Base-by-base conservation (phyloP, 768 basidiomycete genomes). In the Mycena kentingensis region DNA sequence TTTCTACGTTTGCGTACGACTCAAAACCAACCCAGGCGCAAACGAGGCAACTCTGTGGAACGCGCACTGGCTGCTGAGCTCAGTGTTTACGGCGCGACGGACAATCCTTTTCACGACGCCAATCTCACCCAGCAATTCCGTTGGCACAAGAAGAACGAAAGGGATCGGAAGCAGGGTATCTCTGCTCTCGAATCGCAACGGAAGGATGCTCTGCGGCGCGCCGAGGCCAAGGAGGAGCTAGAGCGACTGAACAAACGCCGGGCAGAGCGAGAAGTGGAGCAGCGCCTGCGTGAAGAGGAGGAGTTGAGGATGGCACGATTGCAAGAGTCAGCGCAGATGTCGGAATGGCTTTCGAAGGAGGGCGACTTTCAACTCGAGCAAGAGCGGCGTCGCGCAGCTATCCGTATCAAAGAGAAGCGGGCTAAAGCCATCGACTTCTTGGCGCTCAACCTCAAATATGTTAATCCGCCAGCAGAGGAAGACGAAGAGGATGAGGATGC, bases 351-450 rank as follows among this genome's bases (percentile, higher is more conserved):
- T 55, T 84, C 91, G 31, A 95, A 95, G 71, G 97, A 99, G 63
- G 96, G 93, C 42, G 92, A 93, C 58, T 99, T 98, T 69, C 93
- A 98, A 68, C 79, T 99, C 43, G 92, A 97, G 55, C 97, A 99
- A 70, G 93, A 97, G 62, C 80, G 90, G 52, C 77, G 79, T 59
- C 80, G 97, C 58, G 97, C 97, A 21, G 85, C 90, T 46, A 98
- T 99, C 64, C 83, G 97, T 46, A 87, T 98, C 64, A 87, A 90
- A 66, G 97, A 98, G 72, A 94, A 95, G 70, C 77, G 97, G 47
- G 97, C 97, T 2, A 98, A 98, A 66, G 97, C 97, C n/a, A 87
- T 99, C 60, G 97, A 99, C 67, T 98, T 96, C 71, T 72, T 99
- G 57, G 93, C 95, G 39, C 82, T 99, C 63, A 99, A 99, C 67